Base-by-base conservation (phyloP, 2,329 filamentous ascomycete species). In the Periconia digitata region DNA sequence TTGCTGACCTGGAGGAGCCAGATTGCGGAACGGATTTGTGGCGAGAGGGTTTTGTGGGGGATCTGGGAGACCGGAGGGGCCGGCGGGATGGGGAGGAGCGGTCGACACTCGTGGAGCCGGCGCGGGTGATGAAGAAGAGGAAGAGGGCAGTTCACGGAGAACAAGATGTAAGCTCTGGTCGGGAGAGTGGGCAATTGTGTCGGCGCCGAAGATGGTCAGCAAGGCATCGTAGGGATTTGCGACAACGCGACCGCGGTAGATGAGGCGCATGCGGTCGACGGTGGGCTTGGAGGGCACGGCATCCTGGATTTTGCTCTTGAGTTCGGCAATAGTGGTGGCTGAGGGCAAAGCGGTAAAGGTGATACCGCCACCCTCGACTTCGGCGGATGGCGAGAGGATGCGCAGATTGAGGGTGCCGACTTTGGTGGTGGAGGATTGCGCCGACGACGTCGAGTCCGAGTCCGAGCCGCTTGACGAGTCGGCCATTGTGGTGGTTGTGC, bases 231-330 rank as follows among this genome's bases (percentile, higher is more conserved):
- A 67, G 49, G 80, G 74, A 53, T 79, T 73, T 6, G 74, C 62
- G 6, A 85, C 72, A 22, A 78, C 75, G 47, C 78, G 74, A 17
- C 83, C 83, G 42, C 75, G 71, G 56, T 83, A 84, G 17, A 85
- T 83, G 49, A 86, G 63, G 37, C 81, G 74, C 69, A 85, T 83
- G 37, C 72, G 67, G 36, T 71, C 70, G 5, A 62, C 55, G 6
- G 59, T 53, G 6, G 71, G 71, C 40, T 59, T 59, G 2, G 64
- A 64, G 34, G 78, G 72, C n/a, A 84, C 64, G 8, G 72, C 66
- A 49, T 76, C 60, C 40, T 76, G 72, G 46, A 86, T 79, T 45
- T 71, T 75, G 37, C 72, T 60, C 54, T 81, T 82, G n/a, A 86
- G 69, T 42, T 77, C 71, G 17, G 67, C 73, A 40, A 86, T 65